Evolutionary conservation across 352 stramenopile species (phyloP).

Genomic region (Phytophthora melonis): DNA sequence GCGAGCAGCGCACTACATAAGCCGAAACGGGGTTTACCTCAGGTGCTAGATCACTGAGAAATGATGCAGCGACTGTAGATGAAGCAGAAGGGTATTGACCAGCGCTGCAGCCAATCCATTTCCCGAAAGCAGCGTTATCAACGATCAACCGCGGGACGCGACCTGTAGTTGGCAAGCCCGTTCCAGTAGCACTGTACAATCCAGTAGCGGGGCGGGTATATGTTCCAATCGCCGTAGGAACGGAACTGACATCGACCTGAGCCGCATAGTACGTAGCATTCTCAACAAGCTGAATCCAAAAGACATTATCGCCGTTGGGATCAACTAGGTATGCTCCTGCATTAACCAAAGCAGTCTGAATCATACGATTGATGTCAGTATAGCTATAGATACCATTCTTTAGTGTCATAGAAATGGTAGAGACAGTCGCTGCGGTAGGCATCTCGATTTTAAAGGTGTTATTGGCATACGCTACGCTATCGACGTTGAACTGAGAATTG

Average conservation of each 20-base stretch:
- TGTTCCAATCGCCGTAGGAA: too few relatives aligned
- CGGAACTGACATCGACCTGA: too few relatives aligned
- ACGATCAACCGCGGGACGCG: constrained; percentile 4
- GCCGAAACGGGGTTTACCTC: constrained; percentile 4
- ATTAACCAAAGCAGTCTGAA: too few relatives aligned
- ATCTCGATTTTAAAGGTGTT: constrained; percentile 1
- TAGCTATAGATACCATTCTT: constrained; percentile 10
- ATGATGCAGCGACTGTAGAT: background rate
- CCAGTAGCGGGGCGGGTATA: too few relatives aligned
- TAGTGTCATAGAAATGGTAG: background rate
- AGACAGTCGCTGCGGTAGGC: background rate
- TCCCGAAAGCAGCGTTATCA: constrained; percentile 9
- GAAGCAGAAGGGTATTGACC: constrained; percentile 2
- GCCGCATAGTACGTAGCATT: too few relatives aligned
- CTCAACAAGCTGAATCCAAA: too few relatives aligned
- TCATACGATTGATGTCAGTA: too few relatives aligned
- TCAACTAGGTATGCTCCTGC: too few relatives aligned
- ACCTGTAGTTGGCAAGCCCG: constrained; percentile 21
- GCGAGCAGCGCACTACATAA: constrained; percentile 14
- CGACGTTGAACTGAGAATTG: background rate
- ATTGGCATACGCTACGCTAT: background rate
- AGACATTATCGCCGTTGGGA: too few relatives aligned
- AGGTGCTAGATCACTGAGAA: constrained; percentile 4
- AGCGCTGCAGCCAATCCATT: constrained; percentile 1
- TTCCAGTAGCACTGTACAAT: too few relatives aligned